phyloP scores from a whole-genome alignment of 257 asterid species.

The Sherardia arvensis region DNA sequence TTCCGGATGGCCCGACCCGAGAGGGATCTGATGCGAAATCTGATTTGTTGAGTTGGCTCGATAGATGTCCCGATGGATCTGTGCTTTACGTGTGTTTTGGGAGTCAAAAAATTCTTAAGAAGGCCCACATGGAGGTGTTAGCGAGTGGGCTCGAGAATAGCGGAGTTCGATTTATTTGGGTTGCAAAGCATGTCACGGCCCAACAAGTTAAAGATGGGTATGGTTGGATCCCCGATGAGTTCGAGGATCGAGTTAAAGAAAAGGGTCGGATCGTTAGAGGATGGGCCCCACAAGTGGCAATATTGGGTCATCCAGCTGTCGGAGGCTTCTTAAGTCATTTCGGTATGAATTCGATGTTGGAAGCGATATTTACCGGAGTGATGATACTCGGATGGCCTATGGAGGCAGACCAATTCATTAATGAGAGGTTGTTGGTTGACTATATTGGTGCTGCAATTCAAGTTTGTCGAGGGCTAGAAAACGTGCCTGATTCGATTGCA shows the following conservation, averaged over 20 bases:
- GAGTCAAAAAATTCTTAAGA: slow-evolving; percentile 46
- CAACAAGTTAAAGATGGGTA: slow-evolving; percentile 43
- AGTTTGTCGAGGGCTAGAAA: slow-evolving; percentile 38
- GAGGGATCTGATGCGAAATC: not conserved
- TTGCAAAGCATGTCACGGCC: slow-evolving; percentile 26
- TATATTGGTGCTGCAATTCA: slow-evolving; percentile 27
- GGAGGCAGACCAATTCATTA: slow-evolving; percentile 74
- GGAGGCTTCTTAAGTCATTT: slow-evolving; percentile 69
- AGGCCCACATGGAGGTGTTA: slow-evolving; percentile 51
- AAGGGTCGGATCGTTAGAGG: slow-evolving; percentile 45
- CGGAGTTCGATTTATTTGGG: slow-evolving; percentile 51
- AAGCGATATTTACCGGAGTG: slow-evolving; percentile 43
- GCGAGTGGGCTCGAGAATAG: slow-evolving; percentile 52
- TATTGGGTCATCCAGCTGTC: too few species aligned
- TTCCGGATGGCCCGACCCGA: slow-evolving; percentile 13
- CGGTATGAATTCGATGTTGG: slow-evolving; percentile 72
- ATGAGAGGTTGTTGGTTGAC: slow-evolving; percentile 47
- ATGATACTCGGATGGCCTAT: slow-evolving; percentile 75
- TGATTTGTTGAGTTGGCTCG: slow-evolving; percentile 37
- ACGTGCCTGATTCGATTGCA: slow-evolving; percentile 44
- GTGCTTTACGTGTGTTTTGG: slow-evolving; percentile 71
- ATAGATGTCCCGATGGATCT: slow-evolving; percentile 32
- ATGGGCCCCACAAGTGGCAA: slow-evolving; percentile 66
- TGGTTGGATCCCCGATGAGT: slow-evolving; percentile 37
- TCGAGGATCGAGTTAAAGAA: slow-evolving; percentile 33